Conservation (phyloP, 257 asterid species). For the Gentiana dahurica region DNA sequence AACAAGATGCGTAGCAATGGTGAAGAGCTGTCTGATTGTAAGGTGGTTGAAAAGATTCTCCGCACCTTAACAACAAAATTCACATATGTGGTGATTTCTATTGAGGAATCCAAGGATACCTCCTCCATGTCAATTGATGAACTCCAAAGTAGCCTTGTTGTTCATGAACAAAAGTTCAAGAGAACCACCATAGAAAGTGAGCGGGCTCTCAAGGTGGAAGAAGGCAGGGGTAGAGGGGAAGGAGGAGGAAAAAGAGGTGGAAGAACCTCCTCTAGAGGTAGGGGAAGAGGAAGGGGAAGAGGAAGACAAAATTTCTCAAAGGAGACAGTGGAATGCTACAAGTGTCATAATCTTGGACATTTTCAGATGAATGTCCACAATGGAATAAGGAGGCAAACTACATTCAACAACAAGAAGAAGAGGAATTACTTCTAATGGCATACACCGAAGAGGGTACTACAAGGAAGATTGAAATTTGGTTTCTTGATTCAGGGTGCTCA, state of each 20-base stretch:
- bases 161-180: not conserved
- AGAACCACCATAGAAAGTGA: not conserved
- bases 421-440: not conserved
- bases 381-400: not conserved
- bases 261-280: not conserved
- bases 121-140: not conserved
- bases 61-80: not conserved
- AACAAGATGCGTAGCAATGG: not conserved
- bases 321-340: not conserved
- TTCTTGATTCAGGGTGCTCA: not conserved
- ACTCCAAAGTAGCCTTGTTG: not conserved
- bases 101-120: not conserved
- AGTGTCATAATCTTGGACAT: not conserved
- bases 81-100: not conserved
- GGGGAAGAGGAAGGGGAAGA: not conserved
- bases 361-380: not conserved
- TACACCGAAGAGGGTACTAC: not conserved
- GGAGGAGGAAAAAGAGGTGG: not conserved
- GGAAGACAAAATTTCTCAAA: not conserved
- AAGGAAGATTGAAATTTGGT: not conserved
- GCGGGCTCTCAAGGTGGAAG: too few species aligned
- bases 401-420: not conserved
- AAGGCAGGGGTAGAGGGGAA: not conserved
- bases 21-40: not conserved
- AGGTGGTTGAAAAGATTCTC: not conserved